A percentile compares a stretch with the other conserved stretches of the same genome.
These are phyloP conservation scores for Colletotrichum salicis DNA, from an alignment of 2,329 filamentous ascomycete genomes.

Conservation along the genomic window DNA sequence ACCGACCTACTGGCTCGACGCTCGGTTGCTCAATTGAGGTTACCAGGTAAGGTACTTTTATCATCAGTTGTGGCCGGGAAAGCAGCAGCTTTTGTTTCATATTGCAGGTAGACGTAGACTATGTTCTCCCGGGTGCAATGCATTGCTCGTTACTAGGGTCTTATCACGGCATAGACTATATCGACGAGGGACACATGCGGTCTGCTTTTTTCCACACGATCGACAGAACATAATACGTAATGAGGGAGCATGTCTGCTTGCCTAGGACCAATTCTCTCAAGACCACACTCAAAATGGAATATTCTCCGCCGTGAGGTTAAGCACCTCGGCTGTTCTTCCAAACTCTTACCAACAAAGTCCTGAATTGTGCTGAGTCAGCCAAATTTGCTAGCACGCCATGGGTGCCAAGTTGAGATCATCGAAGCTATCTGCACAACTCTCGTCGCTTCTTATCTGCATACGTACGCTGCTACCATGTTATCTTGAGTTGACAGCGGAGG, in stretches of 20 bases:
- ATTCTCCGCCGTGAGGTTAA: not conserved
- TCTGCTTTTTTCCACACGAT: not conserved
- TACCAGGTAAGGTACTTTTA: too few species aligned
- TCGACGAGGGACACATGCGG: not conserved
- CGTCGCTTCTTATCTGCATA: slow-evolving; percentile 16
- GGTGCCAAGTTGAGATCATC: slow-evolving; percentile 23
- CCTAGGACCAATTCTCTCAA: not conserved
- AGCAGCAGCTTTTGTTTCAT: too few species aligned
- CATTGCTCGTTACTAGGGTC: not conserved
- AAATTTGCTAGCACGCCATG: slow-evolving; percentile 20
- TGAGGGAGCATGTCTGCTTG: not conserved
- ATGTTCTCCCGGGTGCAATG: not conserved
- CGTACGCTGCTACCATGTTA: not conserved
- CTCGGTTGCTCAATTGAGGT: too few species aligned
- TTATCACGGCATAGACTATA: not conserved
- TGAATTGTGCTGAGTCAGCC: not conserved
- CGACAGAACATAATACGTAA: not conserved
- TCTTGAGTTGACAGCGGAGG: not conserved
- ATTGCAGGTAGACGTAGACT: not conserved
- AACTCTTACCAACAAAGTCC: not conserved
- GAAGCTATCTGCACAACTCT: not conserved
- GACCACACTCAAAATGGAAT: not conserved
- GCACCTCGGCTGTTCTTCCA: not conserved
- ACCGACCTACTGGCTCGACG: too few species aligned
- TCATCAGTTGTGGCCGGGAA: too few species aligned